phyloP scores from a whole-genome alignment of 805 yeast species.

The Saccharomycopsis sp. region DNA sequence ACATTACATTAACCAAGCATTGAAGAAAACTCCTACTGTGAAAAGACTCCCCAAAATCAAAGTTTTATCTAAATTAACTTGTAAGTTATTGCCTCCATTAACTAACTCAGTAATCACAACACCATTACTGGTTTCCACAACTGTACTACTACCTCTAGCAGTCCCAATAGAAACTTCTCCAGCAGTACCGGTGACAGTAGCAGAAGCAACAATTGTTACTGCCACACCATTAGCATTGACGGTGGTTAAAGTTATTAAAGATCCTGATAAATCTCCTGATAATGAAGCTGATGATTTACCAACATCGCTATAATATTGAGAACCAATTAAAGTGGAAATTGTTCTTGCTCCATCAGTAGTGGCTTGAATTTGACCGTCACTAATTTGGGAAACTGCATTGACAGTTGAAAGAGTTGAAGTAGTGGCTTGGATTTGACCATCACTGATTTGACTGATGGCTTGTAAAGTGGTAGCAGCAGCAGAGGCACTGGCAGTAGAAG shows the following conservation, averaged over 20 bases:
- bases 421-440: slow-evolving; percentile 32
- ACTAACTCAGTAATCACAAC: slow-evolving; percentile 11
- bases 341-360: slow-evolving; percentile 18
- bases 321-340: slow-evolving; percentile 9
- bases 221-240: slow-evolving; percentile 18
- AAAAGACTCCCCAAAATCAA: slow-evolving; percentile 1
- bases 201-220: slow-evolving; percentile 17
- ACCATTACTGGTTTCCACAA: slow-evolving; percentile 5
- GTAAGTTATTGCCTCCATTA: slow-evolving; percentile 4
- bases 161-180: slow-evolving; percentile 3
- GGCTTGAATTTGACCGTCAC: slow-evolving; percentile 26
- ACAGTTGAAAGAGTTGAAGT: slow-evolving; percentile 19
- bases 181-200: slow-evolving; percentile 10
- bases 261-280: slow-evolving; percentile 14
- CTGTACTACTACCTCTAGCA: slow-evolving; percentile 1
- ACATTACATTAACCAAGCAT: too few species aligned
- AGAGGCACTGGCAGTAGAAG: slow-evolving; percentile 18
- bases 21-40: background rate
- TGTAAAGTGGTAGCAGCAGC: slow-evolving; percentile 23
- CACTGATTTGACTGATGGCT: slow-evolving; percentile 33
- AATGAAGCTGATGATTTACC: slow-evolving; percentile 1
- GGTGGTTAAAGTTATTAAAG: slow-evolving; percentile 14
- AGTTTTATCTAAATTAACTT: background rate
- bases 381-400: slow-evolving; percentile 22
- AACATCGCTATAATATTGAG: background rate